These are phyloP conservation scores for Macadamia integrifolia DNA, from an alignment of 164 flowering plant species.

Conservation along the genomic window DNA sequence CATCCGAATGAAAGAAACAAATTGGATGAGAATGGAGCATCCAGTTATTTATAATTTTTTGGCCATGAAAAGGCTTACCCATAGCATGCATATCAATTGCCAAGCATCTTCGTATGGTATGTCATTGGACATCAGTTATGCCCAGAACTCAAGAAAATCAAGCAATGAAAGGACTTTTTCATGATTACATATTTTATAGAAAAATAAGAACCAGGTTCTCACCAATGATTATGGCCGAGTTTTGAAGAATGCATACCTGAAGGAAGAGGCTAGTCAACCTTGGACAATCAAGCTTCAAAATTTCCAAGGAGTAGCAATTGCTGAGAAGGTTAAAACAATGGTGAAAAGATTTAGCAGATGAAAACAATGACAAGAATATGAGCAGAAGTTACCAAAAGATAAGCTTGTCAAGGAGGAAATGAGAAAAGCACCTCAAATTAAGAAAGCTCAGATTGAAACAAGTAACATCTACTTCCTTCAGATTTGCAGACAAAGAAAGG, in stretches of 20 bases:
- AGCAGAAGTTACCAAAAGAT: background rate
- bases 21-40: too few species aligned
- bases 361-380: background rate
- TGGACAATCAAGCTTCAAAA: constrained; percentile 77
- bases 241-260: constrained; percentile 50
- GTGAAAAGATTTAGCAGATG: background rate
- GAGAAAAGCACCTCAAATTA: constrained; percentile 65
- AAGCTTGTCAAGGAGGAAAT: background rate
- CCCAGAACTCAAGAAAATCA: too few species aligned
- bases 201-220: background rate
- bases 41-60: too few species aligned
- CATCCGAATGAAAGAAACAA: too few species aligned
- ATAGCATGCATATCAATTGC: too few species aligned
- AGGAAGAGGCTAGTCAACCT: constrained; percentile 83
- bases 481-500: constrained; percentile 76
- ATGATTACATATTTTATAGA: background rate
- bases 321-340: constrained; percentile 27
- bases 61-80: too few species aligned
- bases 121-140: too few species aligned
- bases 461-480: constrained; percentile 82
- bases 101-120: too few species aligned
- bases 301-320: constrained; percentile 77
- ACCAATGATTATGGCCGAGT: background rate
- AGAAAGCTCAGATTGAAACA: constrained; percentile 68
- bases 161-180: background rate